Conservation (phyloP, 177 flowering plant species). For the Tripterygium wilfordii region DNA sequence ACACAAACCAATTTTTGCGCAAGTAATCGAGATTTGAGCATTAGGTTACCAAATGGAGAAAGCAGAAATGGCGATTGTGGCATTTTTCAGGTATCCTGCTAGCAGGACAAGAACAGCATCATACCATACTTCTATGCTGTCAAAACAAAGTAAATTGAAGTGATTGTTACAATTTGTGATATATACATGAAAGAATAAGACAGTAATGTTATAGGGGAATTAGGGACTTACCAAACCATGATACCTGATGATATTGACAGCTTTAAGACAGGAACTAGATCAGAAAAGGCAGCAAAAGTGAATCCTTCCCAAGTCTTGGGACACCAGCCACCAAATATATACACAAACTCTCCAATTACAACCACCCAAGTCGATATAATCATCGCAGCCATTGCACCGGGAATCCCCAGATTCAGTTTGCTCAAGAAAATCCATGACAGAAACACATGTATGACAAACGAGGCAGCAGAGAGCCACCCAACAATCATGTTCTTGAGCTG, state of each 20-base stretch:
- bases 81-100: constrained; percentile 23
- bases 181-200: not conserved
- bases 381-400: constrained; percentile 15
- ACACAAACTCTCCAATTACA: constrained; percentile 15
- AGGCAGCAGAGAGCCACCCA: constrained; percentile 11
- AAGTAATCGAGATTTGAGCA: too few relatives aligned
- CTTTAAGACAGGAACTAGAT: constrained; percentile 17
- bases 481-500: constrained; percentile 27
- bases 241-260: constrained; percentile 27
- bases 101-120: constrained; percentile 17
- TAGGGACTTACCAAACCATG: constrained; percentile 25
- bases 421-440: constrained; percentile 12
- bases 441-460: constrained; percentile 7
- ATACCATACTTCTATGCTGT: constrained; percentile 30
- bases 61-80: constrained; percentile 15
- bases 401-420: constrained; percentile 5
- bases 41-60: constrained; percentile 28
- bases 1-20: too few relatives aligned
- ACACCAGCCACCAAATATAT: constrained; percentile 18
- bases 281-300: constrained; percentile 13
- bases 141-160: not conserved
- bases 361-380: constrained; percentile 14
- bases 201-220: not conserved
- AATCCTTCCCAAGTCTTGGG: constrained; percentile 18
- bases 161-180: not conserved